A percentile compares a stretch with the other conserved stretches of the same genome.
phyloP scores from a whole-genome alignment of 768 basidiomycete species.

The Lactarius sp. region DNA sequence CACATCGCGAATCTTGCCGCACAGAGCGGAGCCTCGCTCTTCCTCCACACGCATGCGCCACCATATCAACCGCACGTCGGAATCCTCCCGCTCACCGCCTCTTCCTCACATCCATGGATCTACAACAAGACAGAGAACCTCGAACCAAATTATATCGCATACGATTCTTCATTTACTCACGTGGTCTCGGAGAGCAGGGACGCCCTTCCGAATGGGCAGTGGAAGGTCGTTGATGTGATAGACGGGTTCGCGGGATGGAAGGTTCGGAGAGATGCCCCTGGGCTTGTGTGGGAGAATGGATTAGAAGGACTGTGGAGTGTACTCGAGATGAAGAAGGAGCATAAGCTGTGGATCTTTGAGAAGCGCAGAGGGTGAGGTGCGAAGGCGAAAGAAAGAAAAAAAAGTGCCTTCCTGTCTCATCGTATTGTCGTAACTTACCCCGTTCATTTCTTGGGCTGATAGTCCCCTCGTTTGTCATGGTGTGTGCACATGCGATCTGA shows the following conservation, averaged over 20 bases:
- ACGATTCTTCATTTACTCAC: conserved; percentile 49
- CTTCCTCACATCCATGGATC: conserved; percentile 40
- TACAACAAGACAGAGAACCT: conserved; percentile 84
- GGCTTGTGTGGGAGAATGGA: conserved; percentile 28
- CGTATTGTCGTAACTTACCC: neutral
- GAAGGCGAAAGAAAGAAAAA: neutral
- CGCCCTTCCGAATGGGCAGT: conserved; percentile 31
- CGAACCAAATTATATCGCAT: conserved; percentile 38
- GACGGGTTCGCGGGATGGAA: conserved; percentile 43
- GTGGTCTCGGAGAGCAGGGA: conserved; percentile 48
- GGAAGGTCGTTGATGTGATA: conserved; percentile 44
- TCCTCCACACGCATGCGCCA: conserved; percentile 63
- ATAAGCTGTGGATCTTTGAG: conserved; percentile 49
- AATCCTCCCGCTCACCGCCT: conserved; percentile 19
- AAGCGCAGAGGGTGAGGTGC: conserved; percentile 19
- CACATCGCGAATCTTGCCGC: conserved; percentile 83
- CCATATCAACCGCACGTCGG: conserved; percentile 40
- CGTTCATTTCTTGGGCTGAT: neutral
- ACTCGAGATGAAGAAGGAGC: conserved; percentile 37
- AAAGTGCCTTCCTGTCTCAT: neutral
- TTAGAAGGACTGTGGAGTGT: conserved; percentile 25
- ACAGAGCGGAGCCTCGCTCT: conserved; percentile 87
- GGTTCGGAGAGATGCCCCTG: conserved; percentile 29
- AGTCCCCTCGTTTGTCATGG: neutral
- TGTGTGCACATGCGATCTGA: neutral